Evolutionary conservation across 495 filamentous ascomycete species (phyloP), one percentile per base, ranked within the genome.

Genomic region (Aspergillus cavernicola): DNA sequence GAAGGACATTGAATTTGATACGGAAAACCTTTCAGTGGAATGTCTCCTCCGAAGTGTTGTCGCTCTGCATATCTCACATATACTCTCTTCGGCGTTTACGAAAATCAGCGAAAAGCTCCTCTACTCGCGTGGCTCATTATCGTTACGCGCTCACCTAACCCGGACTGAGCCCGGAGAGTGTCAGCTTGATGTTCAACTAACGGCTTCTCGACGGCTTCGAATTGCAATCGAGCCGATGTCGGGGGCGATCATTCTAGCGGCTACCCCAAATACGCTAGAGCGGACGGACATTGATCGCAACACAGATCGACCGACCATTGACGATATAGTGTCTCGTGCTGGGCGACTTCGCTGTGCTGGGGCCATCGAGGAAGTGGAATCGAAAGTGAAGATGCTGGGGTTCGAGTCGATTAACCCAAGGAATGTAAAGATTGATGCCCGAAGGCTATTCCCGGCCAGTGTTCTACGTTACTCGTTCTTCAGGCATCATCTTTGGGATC

Each of bases 41-140:
- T 56, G 65, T 13, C 79, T 95, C 18, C 64, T 97, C 39, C 84
- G 85, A 56, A 75, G 79, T 35, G 82, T 90, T 26, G 87, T 96
- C 58, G 85, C 85, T 20, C 74, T 80, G 50, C 93, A 98, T 59
- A 80, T 83, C 26, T 80, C 76, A 33, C 70, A 85, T 52, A 79
- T 88, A 12, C 71, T 97, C 4, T 73, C 66, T 4, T 74, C 76
- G 2, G 82, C 86, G 2, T 81, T 82, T 47, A 66, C 74, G 16
- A 80, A 69, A 28, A 67, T 97, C 41, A 63, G 68, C 20, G 65
- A 67, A 32, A 73, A 77, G 32, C 71, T 76, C 5, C 73, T 90
- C 9, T 92, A 84, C 60, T 70, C 77, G 2, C 71, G 68, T 24
- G 70, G 73, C 16, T 68, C 78, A 37, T 66, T 87, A 11, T 75